These are phyloP conservation scores for Pascua guehoae DNA, from an alignment of 1,284 basidiomycete genomes.

Conservation along the genomic window DNA sequence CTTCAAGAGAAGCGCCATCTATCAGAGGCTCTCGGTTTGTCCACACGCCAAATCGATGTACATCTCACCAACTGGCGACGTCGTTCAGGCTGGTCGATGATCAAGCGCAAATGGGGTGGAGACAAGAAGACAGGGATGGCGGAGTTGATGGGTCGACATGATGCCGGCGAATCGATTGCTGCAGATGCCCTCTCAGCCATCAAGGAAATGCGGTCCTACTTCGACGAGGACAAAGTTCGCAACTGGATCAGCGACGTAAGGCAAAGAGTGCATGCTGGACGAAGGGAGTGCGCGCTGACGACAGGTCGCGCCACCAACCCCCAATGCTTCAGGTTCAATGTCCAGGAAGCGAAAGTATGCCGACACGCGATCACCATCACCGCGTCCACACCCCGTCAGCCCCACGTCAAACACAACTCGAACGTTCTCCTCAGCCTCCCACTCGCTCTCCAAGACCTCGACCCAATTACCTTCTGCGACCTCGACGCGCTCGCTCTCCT, in stretches of 20 bases:
- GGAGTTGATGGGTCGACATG: slow-evolving; percentile 20
- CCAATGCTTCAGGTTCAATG: no score
- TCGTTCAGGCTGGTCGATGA: slow-evolving; percentile 30
- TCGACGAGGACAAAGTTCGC: slow-evolving; percentile 20
- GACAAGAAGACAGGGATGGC: slow-evolving; percentile 20
- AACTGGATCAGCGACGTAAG: slow-evolving; percentile 20
- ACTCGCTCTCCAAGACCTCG: no score
- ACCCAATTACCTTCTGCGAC: no score
- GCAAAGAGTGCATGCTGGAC: no score
- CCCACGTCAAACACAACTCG: no score
- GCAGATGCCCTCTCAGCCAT: slow-evolving; percentile 17
- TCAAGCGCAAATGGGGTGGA: slow-evolving; percentile 22
- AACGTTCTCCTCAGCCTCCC: no score
- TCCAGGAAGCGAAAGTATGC: no score
- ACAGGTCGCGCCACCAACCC: no score
- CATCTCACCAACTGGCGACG: slow-evolving; percentile 38
- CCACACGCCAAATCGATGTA: slow-evolving; percentile 23
- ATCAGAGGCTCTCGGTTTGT: slow-evolving; percentile 18
- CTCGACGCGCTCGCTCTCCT: no score
- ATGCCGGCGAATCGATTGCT: slow-evolving; percentile 18
- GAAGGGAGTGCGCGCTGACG: no score
- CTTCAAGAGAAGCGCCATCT: slow-evolving; percentile 21
- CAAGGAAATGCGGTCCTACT: slow-evolving; percentile 20
- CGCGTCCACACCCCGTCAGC: no score
- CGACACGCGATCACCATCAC: no score